Evolutionary conservation across 1,139 yeast species (phyloP).

Genomic region (Pichia sp.): DNA sequence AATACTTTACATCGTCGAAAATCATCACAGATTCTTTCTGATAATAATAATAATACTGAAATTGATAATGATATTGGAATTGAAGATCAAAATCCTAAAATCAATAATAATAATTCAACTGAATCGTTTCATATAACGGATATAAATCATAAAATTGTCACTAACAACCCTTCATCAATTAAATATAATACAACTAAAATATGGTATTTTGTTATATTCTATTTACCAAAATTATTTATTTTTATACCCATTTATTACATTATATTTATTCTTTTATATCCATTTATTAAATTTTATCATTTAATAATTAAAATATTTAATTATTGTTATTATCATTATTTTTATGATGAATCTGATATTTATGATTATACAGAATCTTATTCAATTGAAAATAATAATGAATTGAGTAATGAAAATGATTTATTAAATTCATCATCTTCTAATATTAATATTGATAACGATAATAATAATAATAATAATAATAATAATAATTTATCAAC

Average conservation of each 20-base stretch:
- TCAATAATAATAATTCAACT: no score
- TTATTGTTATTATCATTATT: no score
- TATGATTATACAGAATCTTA: neutral
- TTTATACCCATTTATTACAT: constrained; percentile 40
- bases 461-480: neutral
- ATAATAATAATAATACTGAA: no score
- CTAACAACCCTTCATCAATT: no score
- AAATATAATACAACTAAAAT: no score
- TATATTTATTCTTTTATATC: constrained; percentile 44
- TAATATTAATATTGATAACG: neutral
- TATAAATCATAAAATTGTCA: no score
- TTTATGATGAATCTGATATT: neutral
- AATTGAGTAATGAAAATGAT: neutral
- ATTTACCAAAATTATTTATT: constrained; percentile 37
- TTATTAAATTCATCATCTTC: neutral
- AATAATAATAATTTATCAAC: neutral
- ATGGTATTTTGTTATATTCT: constrained; percentile 1
- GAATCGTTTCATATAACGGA: no score
- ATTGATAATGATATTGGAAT: no score
- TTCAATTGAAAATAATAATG: neutral
- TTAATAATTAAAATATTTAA: neutral
- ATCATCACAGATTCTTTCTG: no score
- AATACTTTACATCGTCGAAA: no score
- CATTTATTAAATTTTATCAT: constrained; percentile 33
- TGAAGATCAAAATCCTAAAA: no score